Conservation (phyloP, 1,284 basidiomycete species). For the Meira nashicola region DNA sequence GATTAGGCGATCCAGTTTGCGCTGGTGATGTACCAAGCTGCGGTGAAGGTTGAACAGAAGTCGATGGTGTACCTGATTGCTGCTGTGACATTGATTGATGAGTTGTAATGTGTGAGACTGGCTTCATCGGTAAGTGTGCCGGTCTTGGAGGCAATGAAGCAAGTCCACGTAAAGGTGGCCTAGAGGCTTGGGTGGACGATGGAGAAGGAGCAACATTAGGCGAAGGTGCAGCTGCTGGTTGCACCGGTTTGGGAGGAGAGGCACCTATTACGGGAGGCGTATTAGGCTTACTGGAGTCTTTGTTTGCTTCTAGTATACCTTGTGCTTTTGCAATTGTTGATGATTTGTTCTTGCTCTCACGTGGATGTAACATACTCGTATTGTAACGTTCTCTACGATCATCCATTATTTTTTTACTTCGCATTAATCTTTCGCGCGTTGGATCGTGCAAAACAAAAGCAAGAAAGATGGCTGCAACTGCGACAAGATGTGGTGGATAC, state of each 20-base stretch:
- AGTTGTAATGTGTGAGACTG: background rate
- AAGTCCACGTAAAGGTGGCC: background rate
- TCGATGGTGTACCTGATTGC: slow-evolving; percentile 52
- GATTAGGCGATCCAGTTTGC: background rate
- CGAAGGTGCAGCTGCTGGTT: background rate
- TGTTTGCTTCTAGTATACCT: background rate
- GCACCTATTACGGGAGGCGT: background rate
- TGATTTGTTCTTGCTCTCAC: background rate
- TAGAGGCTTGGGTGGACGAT: background rate
- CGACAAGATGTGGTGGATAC: slow-evolving; percentile 89
- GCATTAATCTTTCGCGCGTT: slow-evolving; percentile 18
- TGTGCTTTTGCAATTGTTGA: background rate
- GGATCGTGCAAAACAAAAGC: slow-evolving; percentile 34
- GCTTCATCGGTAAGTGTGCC: background rate
- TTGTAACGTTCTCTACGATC: background rate
- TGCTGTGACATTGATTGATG: background rate
- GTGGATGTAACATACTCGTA: background rate
- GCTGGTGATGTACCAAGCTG: background rate
- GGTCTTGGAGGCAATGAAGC: background rate
- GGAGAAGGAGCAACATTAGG: background rate
- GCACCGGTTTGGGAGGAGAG: slow-evolving; percentile 2
- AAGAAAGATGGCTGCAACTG: slow-evolving; percentile 82
- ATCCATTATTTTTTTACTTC: slow-evolving; percentile 12
- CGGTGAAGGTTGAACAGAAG: slow-evolving; percentile 10
- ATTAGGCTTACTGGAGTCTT: background rate